phyloP scores from a whole-genome alignment of 2,329 filamentous ascomycete genomes.

The Aaosphaeria pasadenensis region DNA sequence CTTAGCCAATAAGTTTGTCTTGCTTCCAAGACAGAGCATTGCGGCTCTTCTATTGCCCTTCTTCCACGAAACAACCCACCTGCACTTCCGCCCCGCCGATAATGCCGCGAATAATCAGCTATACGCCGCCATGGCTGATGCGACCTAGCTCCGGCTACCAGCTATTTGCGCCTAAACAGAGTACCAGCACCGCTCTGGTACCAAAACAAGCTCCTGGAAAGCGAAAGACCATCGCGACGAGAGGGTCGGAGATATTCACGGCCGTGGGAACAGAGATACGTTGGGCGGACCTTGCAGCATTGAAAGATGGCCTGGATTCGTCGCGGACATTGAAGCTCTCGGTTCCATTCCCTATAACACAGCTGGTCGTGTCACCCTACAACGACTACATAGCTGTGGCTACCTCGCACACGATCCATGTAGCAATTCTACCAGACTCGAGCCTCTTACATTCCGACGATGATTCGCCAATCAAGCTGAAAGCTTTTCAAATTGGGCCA shows the following conservation, averaged over 20 bases:
- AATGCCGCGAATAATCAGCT: constrained; percentile 88
- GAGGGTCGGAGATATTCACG: constrained; percentile 85
- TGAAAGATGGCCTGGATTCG: constrained; percentile 59
- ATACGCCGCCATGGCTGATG: constrained; percentile 84
- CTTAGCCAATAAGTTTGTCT: no score
- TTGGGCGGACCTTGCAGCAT: constrained; percentile 79
- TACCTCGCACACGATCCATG: constrained; percentile 83
- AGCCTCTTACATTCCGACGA: constrained; percentile 72
- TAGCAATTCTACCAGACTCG: constrained; percentile 79
- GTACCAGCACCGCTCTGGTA: constrained; percentile 22
- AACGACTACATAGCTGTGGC: constrained; percentile 79
- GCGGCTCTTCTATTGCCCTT: no score
- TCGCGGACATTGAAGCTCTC: constrained; percentile 64
- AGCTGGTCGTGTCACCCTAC: constrained; percentile 80
- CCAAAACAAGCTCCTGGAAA: constrained; percentile 39
- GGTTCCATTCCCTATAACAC: constrained; percentile 77
- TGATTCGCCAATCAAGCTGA: constrained; percentile 68
- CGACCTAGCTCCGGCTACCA: constrained; percentile 72
- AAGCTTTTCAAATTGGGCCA: constrained; percentile 87
- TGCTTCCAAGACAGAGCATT: no score
- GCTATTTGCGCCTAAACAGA: constrained; percentile 63
- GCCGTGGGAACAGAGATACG: constrained; percentile 86
- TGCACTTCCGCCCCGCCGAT: constrained; percentile 1
- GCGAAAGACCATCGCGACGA: constrained; percentile 66
- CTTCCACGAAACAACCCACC: background rate